Evolutionary conservation across 345 rosid species (phyloP).

Genomic region (Garcia nutans): DNA sequence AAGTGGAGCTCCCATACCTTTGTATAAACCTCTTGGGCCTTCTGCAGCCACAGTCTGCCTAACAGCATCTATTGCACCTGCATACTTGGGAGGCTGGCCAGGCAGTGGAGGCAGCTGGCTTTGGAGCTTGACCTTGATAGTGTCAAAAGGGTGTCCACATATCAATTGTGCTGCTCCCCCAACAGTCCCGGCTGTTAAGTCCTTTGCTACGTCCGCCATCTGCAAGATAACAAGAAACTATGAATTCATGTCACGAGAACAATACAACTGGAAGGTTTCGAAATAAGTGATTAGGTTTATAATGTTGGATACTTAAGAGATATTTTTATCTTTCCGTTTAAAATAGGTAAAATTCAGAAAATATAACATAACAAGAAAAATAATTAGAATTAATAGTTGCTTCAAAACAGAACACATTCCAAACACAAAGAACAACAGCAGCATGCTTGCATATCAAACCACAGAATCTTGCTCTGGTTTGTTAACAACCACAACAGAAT

Average conservation of each 20-base stretch:
- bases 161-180: constrained; percentile 96
- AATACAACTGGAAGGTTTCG: not conserved
- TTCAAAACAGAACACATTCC: not conserved
- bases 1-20: constrained; percentile 99
- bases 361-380: not conserved
- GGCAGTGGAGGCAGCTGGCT: constrained; percentile 86
- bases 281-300: not conserved
- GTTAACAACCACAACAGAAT: not conserved
- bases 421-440: not conserved
- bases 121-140: constrained; percentile 98
- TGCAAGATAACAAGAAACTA: constrained; percentile 22
- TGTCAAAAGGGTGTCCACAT: constrained; percentile 94
- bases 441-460: not conserved
- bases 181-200: constrained; percentile 80
- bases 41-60: constrained; percentile 81
- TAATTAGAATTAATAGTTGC: not conserved
- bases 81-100: constrained; percentile 72
- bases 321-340: not conserved
- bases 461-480: not conserved
- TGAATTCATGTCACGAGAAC: not conserved
- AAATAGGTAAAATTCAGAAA: not conserved
- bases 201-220: constrained; percentile 94
- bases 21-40: constrained; percentile 90
- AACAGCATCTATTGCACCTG: constrained; percentile 88
- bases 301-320: not conserved